Conservation (phyloP, 2,329 filamentous ascomycete genomes). For the Cladophialophora psammophila region DNA sequence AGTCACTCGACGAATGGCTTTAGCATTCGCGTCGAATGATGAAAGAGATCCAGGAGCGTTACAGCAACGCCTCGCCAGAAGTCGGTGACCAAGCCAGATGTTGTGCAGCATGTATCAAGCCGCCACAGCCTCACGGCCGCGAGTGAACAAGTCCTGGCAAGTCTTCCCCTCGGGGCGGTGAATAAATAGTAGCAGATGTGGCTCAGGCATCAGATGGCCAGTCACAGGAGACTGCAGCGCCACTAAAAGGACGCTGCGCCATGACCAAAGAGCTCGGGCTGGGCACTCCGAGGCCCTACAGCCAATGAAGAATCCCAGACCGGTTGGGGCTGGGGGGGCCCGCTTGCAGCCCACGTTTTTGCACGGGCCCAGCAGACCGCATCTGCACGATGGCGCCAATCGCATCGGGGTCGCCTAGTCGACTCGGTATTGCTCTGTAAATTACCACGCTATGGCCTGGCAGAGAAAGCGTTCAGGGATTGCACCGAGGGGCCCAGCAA, state of each 20-base stretch:
- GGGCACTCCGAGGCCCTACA: conserved; percentile 23
- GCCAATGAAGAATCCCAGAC: conserved; percentile 16
- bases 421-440: conserved; percentile 19
- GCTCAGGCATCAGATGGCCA: conserved; percentile 26
- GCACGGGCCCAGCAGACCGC: conserved; percentile 28
- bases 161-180: conserved; percentile 22
- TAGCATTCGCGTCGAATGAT: conserved; percentile 13
- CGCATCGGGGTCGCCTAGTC: conserved; percentile 36
- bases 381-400: conserved; percentile 38
- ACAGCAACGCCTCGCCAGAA: conserved; percentile 17
- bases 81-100: conserved; percentile 19
- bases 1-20: conserved; percentile 11
- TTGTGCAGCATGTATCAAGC: conserved; percentile 20
- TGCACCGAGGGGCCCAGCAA: background rate
- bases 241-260: conserved; percentile 24
- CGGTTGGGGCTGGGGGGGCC: background rate
- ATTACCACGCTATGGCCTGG: conserved; percentile 2
- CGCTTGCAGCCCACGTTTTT: conserved; percentile 32
- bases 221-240: conserved; percentile 12
- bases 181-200: conserved; percentile 30
- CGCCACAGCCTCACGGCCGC: conserved; percentile 16
- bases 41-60: conserved; percentile 8
- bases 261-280: conserved; percentile 10
- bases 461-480: conserved; percentile 15
- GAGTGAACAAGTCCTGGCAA: background rate